Base-by-base conservation (phyloP, 768 basidiomycete species). In the Ramaria rubella region DNA sequence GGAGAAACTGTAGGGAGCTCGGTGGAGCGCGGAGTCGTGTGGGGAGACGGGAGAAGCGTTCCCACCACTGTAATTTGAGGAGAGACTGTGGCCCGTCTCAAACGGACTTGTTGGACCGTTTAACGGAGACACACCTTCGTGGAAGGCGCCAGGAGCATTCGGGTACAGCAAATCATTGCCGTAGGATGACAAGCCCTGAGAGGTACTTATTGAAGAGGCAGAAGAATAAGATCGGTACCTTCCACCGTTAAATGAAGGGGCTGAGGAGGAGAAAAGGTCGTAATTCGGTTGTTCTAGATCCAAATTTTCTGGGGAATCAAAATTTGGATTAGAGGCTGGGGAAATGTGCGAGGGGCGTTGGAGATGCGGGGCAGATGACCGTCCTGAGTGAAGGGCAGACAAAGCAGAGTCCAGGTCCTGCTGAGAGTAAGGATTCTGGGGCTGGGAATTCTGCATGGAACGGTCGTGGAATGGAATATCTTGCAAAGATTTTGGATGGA, bases 31-130 rank as follows among this genome's bases (percentile, higher is more conserved):
- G 82, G 79, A 42, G 81, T 88, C 87, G 62, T 69, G 83, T 31
- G 86, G 86, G 12, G 85, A 85, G 43, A 87, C 74, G 0, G 88
- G 86, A 19, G 88, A 88, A 49, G 83, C 84, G 69, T 87, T 89
- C 60, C 86, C 86, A 58, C 81, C 83, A 72, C 76, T 78, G 71
- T 83, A 81, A 15, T 82, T 84, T 3, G 83, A 83, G 23, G 82
- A 74, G 21, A 85, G 72, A 60, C 79, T 80, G 67, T 73, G 73
- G 67, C 84, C 82, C 63, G 85, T 77, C 67, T 85, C 85, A 70
- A 86, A 88, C 11, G 82, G 75, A 66, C 75, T 75, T 49, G 36
- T 30, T 9, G 80, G 72, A 43, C 74, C 70, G 31, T 75, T 74
- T 69, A 85, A 86, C 11, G 82, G 70, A 17, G 81, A 77, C 0